Base-by-base conservation (phyloP, 345 rosid species). In the Eucalyptus cladocalyx region DNA sequence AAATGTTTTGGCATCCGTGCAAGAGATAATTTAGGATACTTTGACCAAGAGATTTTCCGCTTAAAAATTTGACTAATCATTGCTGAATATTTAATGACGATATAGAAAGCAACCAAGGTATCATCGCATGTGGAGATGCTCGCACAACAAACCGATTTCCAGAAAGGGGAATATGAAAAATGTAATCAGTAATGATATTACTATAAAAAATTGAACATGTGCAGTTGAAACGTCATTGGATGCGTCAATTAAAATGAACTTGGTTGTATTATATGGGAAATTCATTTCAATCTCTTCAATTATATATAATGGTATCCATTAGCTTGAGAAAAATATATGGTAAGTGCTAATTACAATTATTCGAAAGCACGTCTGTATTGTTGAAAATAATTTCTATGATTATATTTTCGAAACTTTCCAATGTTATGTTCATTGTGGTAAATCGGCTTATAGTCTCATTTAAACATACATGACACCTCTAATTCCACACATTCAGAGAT, bases 301-400 rank as follows among this genome's bases (percentile, higher is more conserved):
- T 58, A 58, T 58, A 58, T 28, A 24, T 58, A 58, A 58, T 26
- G 13, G n/a, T 58, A 12, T 1, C 16, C 62, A 13, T 62, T 62
- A 26, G 3, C 65, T 58, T 13, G 34, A 51, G 54, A 28, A n/a
- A 62, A 26, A 62, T 28, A 62, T 6, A 28, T 62, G 32, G 9
- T 62, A 62, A 62, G 69, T 28, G 9, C n/a, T 62, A 62, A 62
- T 62, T 28, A 62, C 9, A 62, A 12, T 15, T 28, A 62, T 28
- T 62, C 2, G 1, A 62, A n/a, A 15, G 4, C 3, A 6, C 1
- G 69, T 62, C 4, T 12, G 4, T 28, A 12, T 62, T 1, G 0
- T 3, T 6, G 4, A 62, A 62, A 28, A 62, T 8, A 28, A 62
- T 62, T 28, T 62, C 30, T 23, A 10, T 56, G 28, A 51, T 0